Percentiles rank a stretch among this genome's conserved stretches.
Evolutionary conservation across 2,329 filamentous ascomycete genomes (phyloP).

Genomic region (Stagonosporopsis rhizophila): DNA sequence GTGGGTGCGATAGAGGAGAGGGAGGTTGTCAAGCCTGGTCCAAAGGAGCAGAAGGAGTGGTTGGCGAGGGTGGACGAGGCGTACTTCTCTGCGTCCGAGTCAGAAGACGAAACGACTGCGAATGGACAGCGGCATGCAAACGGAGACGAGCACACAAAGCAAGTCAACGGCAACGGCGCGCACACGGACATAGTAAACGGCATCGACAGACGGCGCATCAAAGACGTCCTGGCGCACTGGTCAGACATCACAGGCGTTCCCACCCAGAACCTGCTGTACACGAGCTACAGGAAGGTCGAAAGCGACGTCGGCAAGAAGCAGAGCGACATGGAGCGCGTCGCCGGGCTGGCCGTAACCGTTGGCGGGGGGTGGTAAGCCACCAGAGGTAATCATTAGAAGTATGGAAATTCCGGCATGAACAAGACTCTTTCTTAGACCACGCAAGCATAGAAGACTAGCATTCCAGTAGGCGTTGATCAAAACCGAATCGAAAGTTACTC

Average conservation of each 20-base stretch:
- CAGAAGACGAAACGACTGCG: conserved; percentile 49
- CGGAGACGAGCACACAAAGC: background rate
- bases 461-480: no score
- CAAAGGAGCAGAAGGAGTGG: conserved; percentile 82
- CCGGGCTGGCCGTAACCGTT: conserved; percentile 86
- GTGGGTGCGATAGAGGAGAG: conserved; percentile 18
- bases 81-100: conserved; percentile 77
- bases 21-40: conserved; percentile 63
- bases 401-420: no score
- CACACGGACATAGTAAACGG: conserved; percentile 60
- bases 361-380: conserved; percentile 83
- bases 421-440: no score
- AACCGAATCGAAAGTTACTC: no score
- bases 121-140: conserved; percentile 9
- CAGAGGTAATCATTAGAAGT: no score
- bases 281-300: conserved; percentile 89
- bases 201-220: conserved; percentile 71
- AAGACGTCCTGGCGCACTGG: conserved; percentile 79
- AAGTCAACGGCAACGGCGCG: background rate
- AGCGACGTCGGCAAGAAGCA: conserved; percentile 82
- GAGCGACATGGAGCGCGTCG: conserved; percentile 79
- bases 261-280: conserved; percentile 76
- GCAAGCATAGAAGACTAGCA: no score
- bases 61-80: conserved; percentile 66
- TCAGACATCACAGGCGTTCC: conserved; percentile 72